phyloP scores from a whole-genome alignment of 306 rosid genomes.

The Aeschynomene evenia region DNA sequence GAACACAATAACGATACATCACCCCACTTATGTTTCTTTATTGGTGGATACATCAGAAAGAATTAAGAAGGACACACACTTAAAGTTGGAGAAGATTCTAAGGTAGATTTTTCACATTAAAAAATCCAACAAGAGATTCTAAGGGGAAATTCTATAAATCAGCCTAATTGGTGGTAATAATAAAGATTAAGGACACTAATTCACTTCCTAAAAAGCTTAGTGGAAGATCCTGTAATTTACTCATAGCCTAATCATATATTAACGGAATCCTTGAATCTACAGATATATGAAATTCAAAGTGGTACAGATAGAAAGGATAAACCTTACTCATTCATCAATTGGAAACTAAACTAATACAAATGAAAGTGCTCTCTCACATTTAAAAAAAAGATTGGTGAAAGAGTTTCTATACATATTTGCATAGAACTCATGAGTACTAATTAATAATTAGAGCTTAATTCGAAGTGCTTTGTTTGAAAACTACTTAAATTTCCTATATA shows the following conservation, averaged over 20 bases:
- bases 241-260: background rate
- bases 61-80: background rate
- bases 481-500: too few relatives aligned
- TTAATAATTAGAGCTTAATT: too few relatives aligned
- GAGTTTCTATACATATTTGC: too few relatives aligned
- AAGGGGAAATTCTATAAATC: background rate
- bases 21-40: constrained; percentile 14
- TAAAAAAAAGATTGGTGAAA: too few relatives aligned
- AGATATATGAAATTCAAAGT: background rate
- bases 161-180: background rate
- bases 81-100: constrained; percentile 13
- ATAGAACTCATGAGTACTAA: too few relatives aligned
- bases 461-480: too few relatives aligned
- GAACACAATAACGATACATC: background rate
- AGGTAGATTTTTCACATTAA: background rate
- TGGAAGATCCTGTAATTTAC: background rate
- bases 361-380: background rate
- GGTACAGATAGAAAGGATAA: background rate
- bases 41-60: background rate
- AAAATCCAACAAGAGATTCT: constrained; percentile 2
- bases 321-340: background rate
- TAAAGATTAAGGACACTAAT: background rate
- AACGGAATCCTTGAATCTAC: background rate
- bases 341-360: background rate
- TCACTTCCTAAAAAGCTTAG: background rate